A percentile compares a stretch with the other conserved stretches of the same genome.
Evolutionary conservation across 257 asterid species (phyloP).

Genomic region (Cynanchum wilfordii): DNA sequence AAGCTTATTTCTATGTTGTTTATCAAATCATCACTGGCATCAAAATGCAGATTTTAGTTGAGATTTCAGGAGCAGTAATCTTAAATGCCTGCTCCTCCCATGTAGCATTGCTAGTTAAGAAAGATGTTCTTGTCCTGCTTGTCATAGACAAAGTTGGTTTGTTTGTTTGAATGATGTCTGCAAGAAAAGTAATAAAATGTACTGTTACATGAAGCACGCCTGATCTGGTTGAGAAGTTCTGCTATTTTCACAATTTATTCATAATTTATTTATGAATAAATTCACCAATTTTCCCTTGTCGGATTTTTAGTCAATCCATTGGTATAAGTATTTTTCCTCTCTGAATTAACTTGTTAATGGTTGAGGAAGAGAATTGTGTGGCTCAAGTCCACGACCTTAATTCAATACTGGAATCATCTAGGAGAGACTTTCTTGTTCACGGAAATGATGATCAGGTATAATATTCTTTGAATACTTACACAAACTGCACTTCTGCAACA

Average conservation of each 20-base stretch:
- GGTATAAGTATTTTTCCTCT: not conserved
- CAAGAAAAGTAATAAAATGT: too few relatives aligned
- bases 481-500: too few relatives aligned
- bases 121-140: not conserved
- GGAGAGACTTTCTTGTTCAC: constrained; percentile 68
- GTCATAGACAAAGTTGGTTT: not conserved
- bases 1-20: not conserved
- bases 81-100: not conserved
- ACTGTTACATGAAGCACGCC: too few relatives aligned
- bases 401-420: constrained; percentile 39
- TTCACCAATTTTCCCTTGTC: too few relatives aligned
- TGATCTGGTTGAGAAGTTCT: too few relatives aligned
- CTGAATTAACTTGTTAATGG: not conserved
- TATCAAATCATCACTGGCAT: not conserved
- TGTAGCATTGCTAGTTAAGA: not conserved
- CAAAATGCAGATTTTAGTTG: not conserved
- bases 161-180: too few relatives aligned
- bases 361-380: constrained; percentile 16
- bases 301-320: too few relatives aligned
- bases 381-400: constrained; percentile 25
- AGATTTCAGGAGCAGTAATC: not conserved
- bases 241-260: too few relatives aligned
- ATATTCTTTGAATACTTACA: not conserved
- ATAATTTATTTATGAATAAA: too few relatives aligned
- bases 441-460: constrained; percentile 70